Evolutionary conservation across 2,329 filamentous ascomycete genomes (phyloP), one percentile per base, ranked within the genome.

Genomic region (Ceratocystis eucalypticola): DNA sequence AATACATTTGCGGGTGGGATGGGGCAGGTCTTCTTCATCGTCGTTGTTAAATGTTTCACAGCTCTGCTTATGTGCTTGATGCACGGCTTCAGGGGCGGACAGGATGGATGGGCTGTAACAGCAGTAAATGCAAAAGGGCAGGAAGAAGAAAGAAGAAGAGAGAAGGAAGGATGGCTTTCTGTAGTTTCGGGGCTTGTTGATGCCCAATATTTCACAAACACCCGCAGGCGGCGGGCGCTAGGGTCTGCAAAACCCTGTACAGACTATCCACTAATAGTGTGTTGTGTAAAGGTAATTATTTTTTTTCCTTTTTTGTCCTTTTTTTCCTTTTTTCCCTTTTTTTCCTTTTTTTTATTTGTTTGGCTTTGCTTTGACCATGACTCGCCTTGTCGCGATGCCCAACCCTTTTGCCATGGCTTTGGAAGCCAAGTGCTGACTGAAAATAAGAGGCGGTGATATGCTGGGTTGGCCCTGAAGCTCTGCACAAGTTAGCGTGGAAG

Each of bases 361-460:
- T 41, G 37, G 37, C 37, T 41, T 41, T 41, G 37, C 37, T 15
- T 41, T 41, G 37, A 12, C 37, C 37, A 41, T 41, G 37, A 41
- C 37, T 41, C 37, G 37, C 37, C 12, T 15, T 12, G 37, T 41
- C 37, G 10, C 37, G 37, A 15, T 41, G 37, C 37, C 37, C 37
- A 41, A 41, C 12, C 37, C 37, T 15, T 41, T 41, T 41, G 37
- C 37, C 37, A 41, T 41, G 37, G 37, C 10, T 41, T 41, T 41
- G 10, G 37, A 41, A 41, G 37, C 37, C 10, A 41, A 41, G 37
- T 41, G 37, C 10, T 41, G 37, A 8, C 15, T 65, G 33, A 61
- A 45, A 57, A 59, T 59, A 61, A 57, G 64, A 65, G 53, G 50
- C 64, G 48, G 41, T 65, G 48, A 41, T 59, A 59, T 65, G 46